A percentile compares a stretch with the other conserved stretches of the same genome.
These are phyloP conservation scores for Perkinsus olseni DNA, from an alignment of 169 alveolate genomes.

Conservation along the genomic window DNA sequence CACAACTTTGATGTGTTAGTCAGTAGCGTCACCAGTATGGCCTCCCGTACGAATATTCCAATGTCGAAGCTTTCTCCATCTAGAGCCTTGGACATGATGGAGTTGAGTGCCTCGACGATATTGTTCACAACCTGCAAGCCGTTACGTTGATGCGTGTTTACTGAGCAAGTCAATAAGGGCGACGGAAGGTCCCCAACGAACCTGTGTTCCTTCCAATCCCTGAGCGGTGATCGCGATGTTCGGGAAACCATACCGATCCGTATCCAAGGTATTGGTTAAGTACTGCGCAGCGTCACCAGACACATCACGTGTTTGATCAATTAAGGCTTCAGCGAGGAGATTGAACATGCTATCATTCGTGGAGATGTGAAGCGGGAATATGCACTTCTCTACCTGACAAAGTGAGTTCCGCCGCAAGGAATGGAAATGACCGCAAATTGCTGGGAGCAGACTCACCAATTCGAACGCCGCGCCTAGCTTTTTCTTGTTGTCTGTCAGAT, in stretches of 20 bases:
- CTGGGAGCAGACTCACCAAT: too few species aligned
- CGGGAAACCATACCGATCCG: neutral
- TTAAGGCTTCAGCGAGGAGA: neutral
- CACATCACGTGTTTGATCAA: neutral
- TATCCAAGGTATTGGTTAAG: neutral
- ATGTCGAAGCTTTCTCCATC: neutral
- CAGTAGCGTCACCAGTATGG: neutral
- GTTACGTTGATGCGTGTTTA: too few species aligned
- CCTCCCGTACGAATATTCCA: neutral
- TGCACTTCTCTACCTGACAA: neutral
- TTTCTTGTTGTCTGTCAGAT: neutral
- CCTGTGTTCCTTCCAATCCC: neutral
- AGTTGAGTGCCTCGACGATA: neutral
- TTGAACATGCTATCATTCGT: neutral
- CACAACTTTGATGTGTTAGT: too few species aligned
- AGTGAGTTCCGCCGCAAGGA: too few species aligned
- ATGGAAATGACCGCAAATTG: too few species aligned
- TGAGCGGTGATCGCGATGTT: neutral
- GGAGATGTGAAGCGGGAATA: neutral
- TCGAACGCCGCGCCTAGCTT: neutral
- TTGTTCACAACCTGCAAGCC: neutral
- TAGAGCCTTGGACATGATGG: neutral
- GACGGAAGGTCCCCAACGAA: neutral
- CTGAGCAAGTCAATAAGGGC: too few species aligned
- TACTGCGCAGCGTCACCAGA: neutral